Evolutionary conservation across 1,284 basidiomycete species (phyloP).

Genomic region (Cutaneotrichosporon sp.): DNA sequence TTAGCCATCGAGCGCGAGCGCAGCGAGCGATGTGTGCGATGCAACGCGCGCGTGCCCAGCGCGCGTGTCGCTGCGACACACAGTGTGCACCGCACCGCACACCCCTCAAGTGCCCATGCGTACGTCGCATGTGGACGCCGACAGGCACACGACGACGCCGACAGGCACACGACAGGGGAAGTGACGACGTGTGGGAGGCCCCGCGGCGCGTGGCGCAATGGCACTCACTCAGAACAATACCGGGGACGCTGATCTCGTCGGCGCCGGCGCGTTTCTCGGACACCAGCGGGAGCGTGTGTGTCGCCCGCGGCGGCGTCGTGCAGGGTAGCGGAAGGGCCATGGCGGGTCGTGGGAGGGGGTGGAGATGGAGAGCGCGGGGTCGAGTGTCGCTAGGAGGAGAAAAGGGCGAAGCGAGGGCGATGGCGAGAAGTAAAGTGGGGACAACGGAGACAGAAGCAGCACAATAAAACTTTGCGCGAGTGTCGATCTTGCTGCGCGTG

Average conservation of each 20-base stretch:
- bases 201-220: no score
- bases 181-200: no score
- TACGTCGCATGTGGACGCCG: not conserved
- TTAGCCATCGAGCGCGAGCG: not conserved
- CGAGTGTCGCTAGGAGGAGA: not conserved
- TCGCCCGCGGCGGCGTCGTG: not conserved
- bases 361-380: not conserved
- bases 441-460: not conserved
- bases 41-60: no score
- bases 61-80: no score
- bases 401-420: not conserved
- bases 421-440: not conserved
- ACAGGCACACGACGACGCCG: not conserved
- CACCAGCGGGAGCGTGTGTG: not conserved
- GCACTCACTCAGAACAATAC: conserved; percentile 7
- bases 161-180: not conserved
- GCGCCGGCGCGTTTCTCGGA: conserved; percentile 1
- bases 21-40: not conserved
- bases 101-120: no score
- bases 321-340: not conserved
- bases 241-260: not conserved
- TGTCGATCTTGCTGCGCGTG: no score
- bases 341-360: not conserved
- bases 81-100: no score
- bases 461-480: no score